Evolutionary conservation across 257 asterid genomes (phyloP), one percentile per base, ranked within the genome.

Genomic region (Fraxinus pennsylvanica): DNA sequence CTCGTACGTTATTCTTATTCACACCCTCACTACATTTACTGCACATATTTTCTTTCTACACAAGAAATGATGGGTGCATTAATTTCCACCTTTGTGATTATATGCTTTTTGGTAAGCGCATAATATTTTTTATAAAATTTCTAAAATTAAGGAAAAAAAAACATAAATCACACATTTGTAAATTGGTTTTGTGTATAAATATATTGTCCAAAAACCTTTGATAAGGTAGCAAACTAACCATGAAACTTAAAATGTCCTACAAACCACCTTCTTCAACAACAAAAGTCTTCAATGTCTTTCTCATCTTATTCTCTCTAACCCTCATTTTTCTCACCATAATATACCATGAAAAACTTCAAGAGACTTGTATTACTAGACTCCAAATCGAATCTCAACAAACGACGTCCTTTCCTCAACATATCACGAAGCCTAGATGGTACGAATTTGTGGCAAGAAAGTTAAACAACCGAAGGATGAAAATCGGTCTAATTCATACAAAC

Each of bases 371-470:
- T 19, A 39, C 39, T 21, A 47, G 59, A 70, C 9, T 41, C 12
- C 63, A 52, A 67, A 15, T 66, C 21, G 45, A 74, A 12, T 63
- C 81, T 35, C 32, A 82, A 13, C 72, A 36, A 71, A 63, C n/a
- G 35, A 33, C 32, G 32, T 30, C 76, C 22, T 41, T 80, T 45
- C 67, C 82, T 50, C 41, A 35, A 21, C 76, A 75, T 19, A 61
- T 17, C 35, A 66, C 27, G 59, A 38, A 71, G 3, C 89, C 92
- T 3, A 74, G 65, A 57, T 89, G 92, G 92, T 78, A 84, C 69
- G 73, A 78, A 66, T 35, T 74, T 5, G 61, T 85, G 9, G 65
- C 83, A 13, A 69, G 63, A 52, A 41, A 80, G 30, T n/a, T 74
- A 35, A 74, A 43, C 10, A 50, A 76, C 1, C 68, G 79, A 74